phyloP scores from a whole-genome alignment of 768 basidiomycete genomes.

The Coprinopsis cinerea region DNA sequence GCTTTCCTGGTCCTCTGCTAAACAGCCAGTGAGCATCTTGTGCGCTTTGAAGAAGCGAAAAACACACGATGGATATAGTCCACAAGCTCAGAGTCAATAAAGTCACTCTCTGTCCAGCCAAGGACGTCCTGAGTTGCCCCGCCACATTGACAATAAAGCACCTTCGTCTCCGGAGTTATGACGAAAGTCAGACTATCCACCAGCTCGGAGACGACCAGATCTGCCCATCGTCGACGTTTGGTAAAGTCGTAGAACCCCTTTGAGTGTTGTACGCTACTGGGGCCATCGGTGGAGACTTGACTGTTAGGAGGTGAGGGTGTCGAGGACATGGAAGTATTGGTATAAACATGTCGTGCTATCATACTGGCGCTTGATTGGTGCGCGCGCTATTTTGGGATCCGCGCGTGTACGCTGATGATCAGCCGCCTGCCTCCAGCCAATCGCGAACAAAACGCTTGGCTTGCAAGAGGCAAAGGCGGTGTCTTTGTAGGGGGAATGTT shows the following conservation, averaged over 20 bases:
- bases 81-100: slow-evolving; percentile 60
- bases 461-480: too few relatives aligned
- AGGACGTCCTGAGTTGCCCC: slow-evolving; percentile 63
- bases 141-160: slow-evolving; percentile 55
- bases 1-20: slow-evolving; percentile 52
- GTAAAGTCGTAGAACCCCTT: slow-evolving; percentile 68
- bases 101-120: slow-evolving; percentile 71
- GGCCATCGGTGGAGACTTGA: slow-evolving; percentile 10
- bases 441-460: too few relatives aligned
- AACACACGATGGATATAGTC: slow-evolving; percentile 60
- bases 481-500: too few relatives aligned
- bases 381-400: too few relatives aligned
- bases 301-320: slow-evolving; percentile 9
- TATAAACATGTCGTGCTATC: too few relatives aligned
- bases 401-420: too few relatives aligned
- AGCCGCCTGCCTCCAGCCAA: too few relatives aligned
- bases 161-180: slow-evolving; percentile 53
- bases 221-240: slow-evolving; percentile 82
- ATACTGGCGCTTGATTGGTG: too few relatives aligned
- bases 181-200: slow-evolving; percentile 68
- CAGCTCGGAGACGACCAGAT: slow-evolving; percentile 70
- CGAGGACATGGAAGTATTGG: slow-evolving; percentile 1
- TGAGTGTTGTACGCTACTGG: slow-evolving; percentile 16
- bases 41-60: neutral
- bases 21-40: slow-evolving; percentile 3